Evolutionary conservation across 352 stramenopile genomes (phyloP).

Genomic region (Globisporangium camurandrum): DNA sequence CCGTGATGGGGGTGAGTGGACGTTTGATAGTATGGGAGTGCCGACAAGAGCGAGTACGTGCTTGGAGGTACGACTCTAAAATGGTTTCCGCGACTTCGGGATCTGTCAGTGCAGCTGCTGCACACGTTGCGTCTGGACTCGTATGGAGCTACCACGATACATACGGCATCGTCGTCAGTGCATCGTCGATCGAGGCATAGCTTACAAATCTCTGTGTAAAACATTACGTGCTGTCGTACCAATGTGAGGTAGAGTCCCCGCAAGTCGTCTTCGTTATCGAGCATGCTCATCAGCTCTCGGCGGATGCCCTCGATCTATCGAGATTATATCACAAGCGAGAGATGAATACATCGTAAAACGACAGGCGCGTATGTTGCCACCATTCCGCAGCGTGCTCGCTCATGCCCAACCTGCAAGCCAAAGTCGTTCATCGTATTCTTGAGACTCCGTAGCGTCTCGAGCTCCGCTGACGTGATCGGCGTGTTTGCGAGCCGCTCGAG

Average conservation of each 20-base stretch:
- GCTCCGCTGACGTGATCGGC: constrained; percentile 34
- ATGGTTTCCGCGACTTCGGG: constrained; percentile 6
- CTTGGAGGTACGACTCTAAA: constrained; percentile 10
- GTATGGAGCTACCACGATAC: constrained; percentile 14
- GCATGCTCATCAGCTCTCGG: constrained; percentile 17
- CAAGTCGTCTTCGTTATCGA: constrained; percentile 29
- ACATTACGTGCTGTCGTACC: neutral
- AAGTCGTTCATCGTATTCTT: constrained; percentile 37
- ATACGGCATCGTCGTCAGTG: neutral
- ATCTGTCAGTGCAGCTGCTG: constrained; percentile 4
- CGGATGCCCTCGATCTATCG: constrained; percentile 15
- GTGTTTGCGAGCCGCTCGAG: constrained; percentile 45
- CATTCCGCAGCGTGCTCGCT: neutral
- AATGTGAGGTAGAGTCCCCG: constrained; percentile 16
- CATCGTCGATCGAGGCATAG: too few species aligned
- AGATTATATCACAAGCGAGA: neutral
- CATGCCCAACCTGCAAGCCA: constrained; percentile 15
- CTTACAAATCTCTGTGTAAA: neutral
- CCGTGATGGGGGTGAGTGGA: too few species aligned
- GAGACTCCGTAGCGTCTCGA: constrained; percentile 33
- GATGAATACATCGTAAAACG: neutral
- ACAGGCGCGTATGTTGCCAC: neutral
- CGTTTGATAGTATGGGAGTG: too few species aligned
- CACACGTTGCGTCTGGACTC: neutral
- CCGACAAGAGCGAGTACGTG: neutral